Base-by-base conservation (phyloP, 805 yeast species). In the Cyberlindnera xishuangbannaensis region DNA sequence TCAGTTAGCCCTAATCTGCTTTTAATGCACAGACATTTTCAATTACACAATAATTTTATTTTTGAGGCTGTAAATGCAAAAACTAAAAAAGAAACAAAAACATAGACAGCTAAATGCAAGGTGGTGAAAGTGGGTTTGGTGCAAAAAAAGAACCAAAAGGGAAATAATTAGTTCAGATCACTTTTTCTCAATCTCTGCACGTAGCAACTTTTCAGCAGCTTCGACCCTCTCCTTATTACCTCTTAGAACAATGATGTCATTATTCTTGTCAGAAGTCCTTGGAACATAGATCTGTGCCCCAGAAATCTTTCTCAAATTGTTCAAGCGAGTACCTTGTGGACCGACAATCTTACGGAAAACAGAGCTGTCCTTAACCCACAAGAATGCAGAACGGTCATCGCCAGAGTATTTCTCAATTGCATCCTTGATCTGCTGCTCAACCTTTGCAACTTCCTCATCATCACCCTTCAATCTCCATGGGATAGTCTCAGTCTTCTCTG, bases 391-490 rank as follows among this genome's bases (percentile, higher is more conserved):
- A 26, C 61, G 49, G 27, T 67, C 65, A 32, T 73, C 75, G 15
- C 51, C 47, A 37, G 64, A 50, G 32, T 74, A 75, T 26, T 58
- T 55, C 19, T 58, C 68, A 45, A 83, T 57, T 36, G 75, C 62
- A 17, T 62, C 62, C 41, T 71, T 61, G 38, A 85, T 65, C 33
- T 63, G 48, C 40, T 65, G 58, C 34, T 66, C 72, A 26, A 78
- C 85, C 54, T 71, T 66, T 24, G 61, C 65, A 24, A 75, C 69
- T 25, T 66, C 64, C 28, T 61, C 68, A 27, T 59, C 66, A 3
- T 61, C 61, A 36, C 83, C 83, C 39, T 67, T 65, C 40, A 83
- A 63, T 64, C 79, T 75, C 87, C 87, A 81, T 40, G 82, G 78
- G 40, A 78, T 76, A 6, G 44, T 37, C 8, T 54, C 65, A 12